These are phyloP conservation scores for Hypomontagnella monticulosa DNA, from an alignment of 495 filamentous ascomycete genomes.

Conservation along the genomic window DNA sequence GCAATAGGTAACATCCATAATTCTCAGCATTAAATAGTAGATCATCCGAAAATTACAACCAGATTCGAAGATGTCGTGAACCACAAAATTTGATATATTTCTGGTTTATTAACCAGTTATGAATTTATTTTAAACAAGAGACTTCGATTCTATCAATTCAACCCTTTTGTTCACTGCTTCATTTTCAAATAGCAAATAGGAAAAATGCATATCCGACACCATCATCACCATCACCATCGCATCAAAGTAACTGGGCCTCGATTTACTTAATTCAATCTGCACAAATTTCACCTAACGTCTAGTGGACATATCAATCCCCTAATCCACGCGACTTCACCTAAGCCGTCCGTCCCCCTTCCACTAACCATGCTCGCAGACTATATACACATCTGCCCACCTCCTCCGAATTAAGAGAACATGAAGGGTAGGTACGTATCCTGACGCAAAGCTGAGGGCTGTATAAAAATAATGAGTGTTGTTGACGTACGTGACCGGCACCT, in stretches of 20 bases:
- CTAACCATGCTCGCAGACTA: constrained; percentile 24
- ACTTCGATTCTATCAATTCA: constrained; percentile 2
- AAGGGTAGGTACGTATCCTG: constrained; percentile 40
- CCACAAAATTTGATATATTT: background rate
- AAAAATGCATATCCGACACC: constrained; percentile 9
- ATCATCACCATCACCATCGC: constrained; percentile 1
- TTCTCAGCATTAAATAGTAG: too few species aligned
- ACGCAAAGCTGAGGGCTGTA: constrained; percentile 13
- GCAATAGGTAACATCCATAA: too few species aligned
- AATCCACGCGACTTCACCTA: background rate
- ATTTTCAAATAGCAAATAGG: constrained; percentile 5
- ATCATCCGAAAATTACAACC: too few species aligned
- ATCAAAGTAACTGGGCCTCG: background rate
- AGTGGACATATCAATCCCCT: constrained; percentile 4
- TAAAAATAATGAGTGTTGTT: constrained; percentile 35
- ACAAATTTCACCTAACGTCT: constrained; percentile 13
- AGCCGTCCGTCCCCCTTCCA: background rate
- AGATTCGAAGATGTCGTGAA: too few species aligned
- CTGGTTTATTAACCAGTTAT: constrained; percentile 5
- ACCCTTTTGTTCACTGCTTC: background rate
- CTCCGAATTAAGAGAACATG: constrained; percentile 19
- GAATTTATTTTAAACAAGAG: constrained; percentile 28
- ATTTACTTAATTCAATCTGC: constrained; percentile 36
- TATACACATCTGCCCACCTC: background rate
- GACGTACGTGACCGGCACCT: constrained; percentile 11